These are phyloP conservation scores for Lachancea thermotolerans DNA, from an alignment of 805 yeast species.

Conservation along the genomic window DNA sequence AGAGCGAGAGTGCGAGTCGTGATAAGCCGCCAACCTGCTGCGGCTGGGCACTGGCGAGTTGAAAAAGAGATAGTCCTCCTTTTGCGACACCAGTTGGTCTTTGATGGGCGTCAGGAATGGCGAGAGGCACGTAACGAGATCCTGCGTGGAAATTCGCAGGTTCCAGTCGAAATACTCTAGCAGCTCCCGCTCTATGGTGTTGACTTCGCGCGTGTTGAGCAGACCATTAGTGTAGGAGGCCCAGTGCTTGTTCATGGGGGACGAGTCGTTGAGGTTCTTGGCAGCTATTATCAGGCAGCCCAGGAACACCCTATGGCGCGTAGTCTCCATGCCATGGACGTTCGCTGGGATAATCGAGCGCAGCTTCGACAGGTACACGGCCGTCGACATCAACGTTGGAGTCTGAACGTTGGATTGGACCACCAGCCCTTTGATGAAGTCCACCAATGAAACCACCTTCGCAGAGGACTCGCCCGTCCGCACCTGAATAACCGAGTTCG, in stretches of 20 bases:
- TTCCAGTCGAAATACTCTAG: slow-evolving; percentile 82
- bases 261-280: slow-evolving; percentile 84
- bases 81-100: slow-evolving; percentile 22
- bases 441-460: slow-evolving; percentile 40
- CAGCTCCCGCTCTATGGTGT: slow-evolving; percentile 85
- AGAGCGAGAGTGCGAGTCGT: slow-evolving; percentile 25
- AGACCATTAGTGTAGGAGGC: slow-evolving; percentile 85
- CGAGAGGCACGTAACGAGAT: slow-evolving; percentile 59
- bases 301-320: slow-evolving; percentile 86
- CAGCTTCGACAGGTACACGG: slow-evolving; percentile 74
- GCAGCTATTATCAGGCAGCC: slow-evolving; percentile 91
- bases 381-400: slow-evolving; percentile 88
- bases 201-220: slow-evolving; percentile 68
- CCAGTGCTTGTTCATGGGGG: slow-evolving; percentile 97
- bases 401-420: slow-evolving; percentile 86
- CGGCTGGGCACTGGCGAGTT: slow-evolving; percentile 18
- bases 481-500: slow-evolving; percentile 26
- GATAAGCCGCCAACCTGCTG: slow-evolving; percentile 10
- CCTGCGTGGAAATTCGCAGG: slow-evolving; percentile 60
- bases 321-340: slow-evolving; percentile 87
- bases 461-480: slow-evolving; percentile 11
- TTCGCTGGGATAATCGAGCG: slow-evolving; percentile 74
- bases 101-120: slow-evolving; percentile 76
- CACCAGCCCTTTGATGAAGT: slow-evolving; percentile 68
- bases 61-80: slow-evolving; percentile 23